phyloP scores from a whole-genome alignment of 768 basidiomycete species.

The Termitomyces sp. region DNA sequence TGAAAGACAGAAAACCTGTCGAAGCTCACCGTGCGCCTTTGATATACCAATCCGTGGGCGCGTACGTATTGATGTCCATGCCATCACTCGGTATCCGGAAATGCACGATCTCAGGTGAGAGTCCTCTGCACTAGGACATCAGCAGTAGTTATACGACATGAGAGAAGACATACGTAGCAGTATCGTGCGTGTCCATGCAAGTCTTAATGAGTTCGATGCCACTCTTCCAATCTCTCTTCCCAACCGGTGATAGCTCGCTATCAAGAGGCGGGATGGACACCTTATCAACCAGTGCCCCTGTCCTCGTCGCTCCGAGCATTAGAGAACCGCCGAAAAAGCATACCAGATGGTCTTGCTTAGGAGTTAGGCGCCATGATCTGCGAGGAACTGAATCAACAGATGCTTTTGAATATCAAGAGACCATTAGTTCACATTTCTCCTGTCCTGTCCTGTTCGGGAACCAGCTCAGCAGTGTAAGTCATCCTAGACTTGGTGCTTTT shows the following conservation, averaged over 20 bases:
- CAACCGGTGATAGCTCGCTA: slow-evolving; percentile 55
- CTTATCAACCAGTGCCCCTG: slow-evolving; percentile 45
- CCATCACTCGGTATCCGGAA: slow-evolving; percentile 66
- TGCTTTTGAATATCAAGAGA: background rate
- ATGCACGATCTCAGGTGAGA: slow-evolving; percentile 87
- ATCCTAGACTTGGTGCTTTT: slow-evolving; percentile 54
- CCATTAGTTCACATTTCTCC: slow-evolving; percentile 31
- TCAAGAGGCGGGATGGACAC: slow-evolving; percentile 66
- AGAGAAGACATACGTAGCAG: slow-evolving; percentile 58
- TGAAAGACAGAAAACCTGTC: background rate
- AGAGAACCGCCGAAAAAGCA: slow-evolving; percentile 94
- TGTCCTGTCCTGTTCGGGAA: slow-evolving; percentile 43
- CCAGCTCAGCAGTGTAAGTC: slow-evolving; percentile 79
- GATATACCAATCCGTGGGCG: slow-evolving; percentile 84
- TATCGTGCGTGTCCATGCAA: slow-evolving; percentile 83
- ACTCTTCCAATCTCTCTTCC: slow-evolving; percentile 74
- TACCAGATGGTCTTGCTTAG: slow-evolving; percentile 94
- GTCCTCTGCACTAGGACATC: slow-evolving; percentile 45
- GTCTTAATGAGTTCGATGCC: slow-evolving; percentile 82
- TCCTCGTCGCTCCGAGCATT: slow-evolving; percentile 79
- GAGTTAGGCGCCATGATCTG: slow-evolving; percentile 69
- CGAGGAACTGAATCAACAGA: background rate
- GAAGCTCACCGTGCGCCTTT: slow-evolving; percentile 63
- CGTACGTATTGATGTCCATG: slow-evolving; percentile 32
- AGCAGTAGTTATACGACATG: background rate